Evolutionary conservation across 2,329 filamentous ascomycete genomes (phyloP).

Genomic region (Penicillium sp.): DNA sequence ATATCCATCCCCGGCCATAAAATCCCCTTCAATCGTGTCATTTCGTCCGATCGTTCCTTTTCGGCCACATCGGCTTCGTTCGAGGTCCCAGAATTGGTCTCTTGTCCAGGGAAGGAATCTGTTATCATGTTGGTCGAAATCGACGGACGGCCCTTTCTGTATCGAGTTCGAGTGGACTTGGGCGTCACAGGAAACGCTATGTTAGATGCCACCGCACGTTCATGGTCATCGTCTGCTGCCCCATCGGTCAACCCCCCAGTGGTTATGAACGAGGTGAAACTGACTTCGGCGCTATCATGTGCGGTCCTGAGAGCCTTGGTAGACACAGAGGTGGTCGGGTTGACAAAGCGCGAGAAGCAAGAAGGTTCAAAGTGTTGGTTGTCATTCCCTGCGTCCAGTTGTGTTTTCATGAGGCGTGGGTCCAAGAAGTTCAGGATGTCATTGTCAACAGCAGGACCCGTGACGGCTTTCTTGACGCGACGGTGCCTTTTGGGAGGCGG

Average conservation of each 20-base stretch:
- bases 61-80: conserved; percentile 27
- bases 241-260: neutral
- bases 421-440: conserved; percentile 31
- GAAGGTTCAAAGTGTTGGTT: neutral
- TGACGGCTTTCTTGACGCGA: neutral
- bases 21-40: conserved; percentile 51
- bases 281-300: too few relatives aligned
- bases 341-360: too few relatives aligned
- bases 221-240: neutral
- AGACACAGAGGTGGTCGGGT: too few relatives aligned
- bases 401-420: conserved; percentile 30
- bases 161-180: conserved; percentile 12
- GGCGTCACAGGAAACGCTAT: conserved; percentile 17
- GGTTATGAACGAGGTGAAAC: neutral
- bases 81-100: neutral
- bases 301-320: too few relatives aligned
- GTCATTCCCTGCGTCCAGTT: neutral
- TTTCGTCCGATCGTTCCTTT: conserved; percentile 41
- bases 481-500: conserved; percentile 7
- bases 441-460: neutral
- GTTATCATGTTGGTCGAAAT: conserved; percentile 17
- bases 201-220: neutral
- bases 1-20: conserved; percentile 57
- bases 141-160: too few relatives aligned
- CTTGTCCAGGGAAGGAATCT: neutral